Conservation (phyloP, 805 yeast species). For the Kuraishia hungarica region DNA sequence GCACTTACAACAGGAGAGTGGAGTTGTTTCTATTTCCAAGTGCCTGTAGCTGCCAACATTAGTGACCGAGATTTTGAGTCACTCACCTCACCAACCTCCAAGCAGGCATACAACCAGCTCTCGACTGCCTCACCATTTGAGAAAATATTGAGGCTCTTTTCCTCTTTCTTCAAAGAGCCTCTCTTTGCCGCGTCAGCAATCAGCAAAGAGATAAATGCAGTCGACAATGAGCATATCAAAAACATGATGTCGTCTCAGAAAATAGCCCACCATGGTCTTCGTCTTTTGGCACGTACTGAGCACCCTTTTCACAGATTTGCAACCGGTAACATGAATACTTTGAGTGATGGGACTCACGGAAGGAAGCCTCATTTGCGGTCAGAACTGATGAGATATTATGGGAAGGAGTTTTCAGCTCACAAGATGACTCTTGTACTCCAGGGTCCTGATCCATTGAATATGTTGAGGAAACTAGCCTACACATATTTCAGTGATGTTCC, state of each 20-base stretch:
- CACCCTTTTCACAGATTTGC: constrained; percentile 57
- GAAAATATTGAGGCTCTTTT: constrained; percentile 36
- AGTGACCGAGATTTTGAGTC: constrained; percentile 16
- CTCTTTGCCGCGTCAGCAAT: constrained; percentile 32
- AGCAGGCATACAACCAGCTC: background rate
- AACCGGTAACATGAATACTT: constrained; percentile 53
- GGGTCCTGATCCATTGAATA: constrained; percentile 60
- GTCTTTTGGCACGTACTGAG: constrained; percentile 33
- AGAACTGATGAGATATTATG: constrained; percentile 29
- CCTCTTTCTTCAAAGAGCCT: constrained; percentile 44
- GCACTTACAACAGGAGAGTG: constrained; percentile 65
- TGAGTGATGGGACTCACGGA: constrained; percentile 25
- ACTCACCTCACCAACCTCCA: background rate
- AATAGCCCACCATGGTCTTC: constrained; percentile 48
- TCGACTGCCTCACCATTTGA: constrained; percentile 31
- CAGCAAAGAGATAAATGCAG: constrained; percentile 46
- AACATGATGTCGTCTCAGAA: constrained; percentile 38
- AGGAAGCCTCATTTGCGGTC: constrained; percentile 26
- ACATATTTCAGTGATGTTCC: constrained; percentile 23
- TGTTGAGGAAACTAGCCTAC: constrained; percentile 42
- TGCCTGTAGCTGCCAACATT: constrained; percentile 27
- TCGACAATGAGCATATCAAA: constrained; percentile 59
- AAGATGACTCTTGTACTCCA: constrained; percentile 51
- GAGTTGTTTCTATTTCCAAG: constrained; percentile 55
- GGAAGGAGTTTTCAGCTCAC: constrained; percentile 30